phyloP scores from a whole-genome alignment of 73 alveolate species.

The Uronychia setigera region DNA sequence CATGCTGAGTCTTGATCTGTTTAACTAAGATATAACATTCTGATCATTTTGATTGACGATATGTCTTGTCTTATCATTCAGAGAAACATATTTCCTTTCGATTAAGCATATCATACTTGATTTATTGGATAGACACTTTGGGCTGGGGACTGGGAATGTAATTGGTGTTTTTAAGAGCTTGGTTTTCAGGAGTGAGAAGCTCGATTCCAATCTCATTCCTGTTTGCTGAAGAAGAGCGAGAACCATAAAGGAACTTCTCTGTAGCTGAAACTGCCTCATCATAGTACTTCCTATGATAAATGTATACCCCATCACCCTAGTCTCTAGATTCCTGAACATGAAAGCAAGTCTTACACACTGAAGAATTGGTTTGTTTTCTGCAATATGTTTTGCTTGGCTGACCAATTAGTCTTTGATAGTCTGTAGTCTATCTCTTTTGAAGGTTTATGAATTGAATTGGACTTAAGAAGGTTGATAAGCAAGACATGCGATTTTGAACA shows the following conservation, averaged over 20 bases:
- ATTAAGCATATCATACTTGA: background rate
- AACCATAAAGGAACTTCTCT: background rate
- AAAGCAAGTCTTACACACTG: background rate
- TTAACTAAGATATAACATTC: background rate
- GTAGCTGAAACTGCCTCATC: background rate
- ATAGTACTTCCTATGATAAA: background rate
- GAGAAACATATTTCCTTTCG: background rate
- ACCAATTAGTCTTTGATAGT: background rate
- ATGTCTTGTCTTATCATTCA: background rate
- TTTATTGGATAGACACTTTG: background rate
- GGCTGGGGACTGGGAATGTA: background rate
- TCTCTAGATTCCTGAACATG: background rate
- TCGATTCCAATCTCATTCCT: background rate
- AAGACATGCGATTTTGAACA: background rate
- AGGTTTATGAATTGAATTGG: background rate
- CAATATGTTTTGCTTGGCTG: background rate
- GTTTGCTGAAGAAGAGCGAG: background rate
- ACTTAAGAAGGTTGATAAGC: background rate
- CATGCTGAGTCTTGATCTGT: background rate
- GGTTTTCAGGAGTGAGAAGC: background rate
- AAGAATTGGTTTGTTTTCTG: background rate
- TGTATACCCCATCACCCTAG: too few relatives aligned
- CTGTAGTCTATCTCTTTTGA: background rate
- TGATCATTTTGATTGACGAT: background rate
- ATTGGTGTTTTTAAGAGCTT: background rate